Percentiles rank a stretch among this genome's conserved stretches.
phyloP scores from a whole-genome alignment of 768 basidiomycete genomes.

The Boletus reticulatus region DNA sequence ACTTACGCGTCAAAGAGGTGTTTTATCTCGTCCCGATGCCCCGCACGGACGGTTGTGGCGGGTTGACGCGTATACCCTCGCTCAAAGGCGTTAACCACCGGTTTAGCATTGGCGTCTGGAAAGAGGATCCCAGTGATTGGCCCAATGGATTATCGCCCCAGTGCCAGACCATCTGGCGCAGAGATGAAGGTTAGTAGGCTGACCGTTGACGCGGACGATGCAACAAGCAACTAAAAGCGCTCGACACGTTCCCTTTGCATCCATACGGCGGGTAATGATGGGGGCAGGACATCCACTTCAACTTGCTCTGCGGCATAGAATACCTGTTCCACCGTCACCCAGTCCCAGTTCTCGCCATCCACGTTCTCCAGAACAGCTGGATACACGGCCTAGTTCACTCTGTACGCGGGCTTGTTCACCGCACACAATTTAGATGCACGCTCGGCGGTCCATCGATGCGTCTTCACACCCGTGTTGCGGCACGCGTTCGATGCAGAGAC shows the following conservation, averaged over 20 bases:
- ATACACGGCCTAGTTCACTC: constrained; percentile 56
- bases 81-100: constrained; percentile 90
- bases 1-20: constrained; percentile 90
- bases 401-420: constrained; percentile 62
- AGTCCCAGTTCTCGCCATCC: constrained; percentile 13
- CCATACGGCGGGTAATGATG: too few species aligned
- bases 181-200: too few species aligned
- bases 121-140: constrained; percentile 14
- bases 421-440: constrained; percentile 88
- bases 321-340: too few species aligned
- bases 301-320: too few species aligned
- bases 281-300: too few species aligned
- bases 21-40: constrained; percentile 72
- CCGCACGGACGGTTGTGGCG: constrained; percentile 85
- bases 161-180: too few species aligned
- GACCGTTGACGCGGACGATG: too few species aligned
- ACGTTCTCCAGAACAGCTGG: constrained; percentile 40
- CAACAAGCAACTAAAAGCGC: too few species aligned
- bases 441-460: constrained; percentile 82
- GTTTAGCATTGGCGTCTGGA: constrained; percentile 74
- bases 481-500: constrained; percentile 76
- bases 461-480: constrained; percentile 75
- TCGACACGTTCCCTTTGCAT: too few species aligned
- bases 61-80: constrained; percentile 69
- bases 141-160: too few species aligned